Evolutionary conservation across 192 early-diverging fungal genomes (phyloP).

Genomic region (Entomortierella lignicola): DNA sequence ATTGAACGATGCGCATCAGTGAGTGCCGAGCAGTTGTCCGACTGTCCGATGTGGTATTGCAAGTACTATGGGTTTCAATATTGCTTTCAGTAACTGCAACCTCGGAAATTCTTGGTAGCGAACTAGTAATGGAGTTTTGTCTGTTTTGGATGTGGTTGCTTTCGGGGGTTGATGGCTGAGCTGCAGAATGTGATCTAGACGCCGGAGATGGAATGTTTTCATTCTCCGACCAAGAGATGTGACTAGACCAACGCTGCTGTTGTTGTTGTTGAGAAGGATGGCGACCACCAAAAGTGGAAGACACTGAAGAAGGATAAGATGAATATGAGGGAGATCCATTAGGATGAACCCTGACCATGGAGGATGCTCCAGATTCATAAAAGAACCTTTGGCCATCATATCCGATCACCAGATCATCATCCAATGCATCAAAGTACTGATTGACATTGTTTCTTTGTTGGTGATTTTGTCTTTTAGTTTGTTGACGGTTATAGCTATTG

Average conservation of each 20-base stretch:
- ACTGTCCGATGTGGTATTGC: not conserved
- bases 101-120: conserved; percentile 35
- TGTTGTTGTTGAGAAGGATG: conserved; percentile 9
- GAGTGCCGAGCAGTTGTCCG: conserved; percentile 31
- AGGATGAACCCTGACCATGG: conserved; percentile 39
- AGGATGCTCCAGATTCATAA: conserved; percentile 18
- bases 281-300: conserved; percentile 12
- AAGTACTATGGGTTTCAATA: not conserved
- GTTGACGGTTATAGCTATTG: conserved; percentile 27
- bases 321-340: conserved; percentile 26
- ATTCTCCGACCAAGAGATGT: conserved; percentile 36
- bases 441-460: conserved; percentile 18
- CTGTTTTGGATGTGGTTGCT: conserved; percentile 1
- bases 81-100: not conserved
- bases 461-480: conserved; percentile 13
- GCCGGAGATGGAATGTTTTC: conserved; percentile 26
- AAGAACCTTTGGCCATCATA: conserved; percentile 35
- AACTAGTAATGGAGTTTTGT: not conserved
- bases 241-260: conserved; percentile 4
- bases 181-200: conserved; percentile 19
- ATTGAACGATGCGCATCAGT: conserved; percentile 43
- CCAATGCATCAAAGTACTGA: conserved; percentile 22
- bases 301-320: conserved; percentile 2
- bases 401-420: conserved; percentile 37
- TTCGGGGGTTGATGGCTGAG: conserved; percentile 4